These are phyloP conservation scores for Tolypocladium ovalisporum DNA, from an alignment of 2,329 filamentous ascomycete genomes.

Conservation along the genomic window DNA sequence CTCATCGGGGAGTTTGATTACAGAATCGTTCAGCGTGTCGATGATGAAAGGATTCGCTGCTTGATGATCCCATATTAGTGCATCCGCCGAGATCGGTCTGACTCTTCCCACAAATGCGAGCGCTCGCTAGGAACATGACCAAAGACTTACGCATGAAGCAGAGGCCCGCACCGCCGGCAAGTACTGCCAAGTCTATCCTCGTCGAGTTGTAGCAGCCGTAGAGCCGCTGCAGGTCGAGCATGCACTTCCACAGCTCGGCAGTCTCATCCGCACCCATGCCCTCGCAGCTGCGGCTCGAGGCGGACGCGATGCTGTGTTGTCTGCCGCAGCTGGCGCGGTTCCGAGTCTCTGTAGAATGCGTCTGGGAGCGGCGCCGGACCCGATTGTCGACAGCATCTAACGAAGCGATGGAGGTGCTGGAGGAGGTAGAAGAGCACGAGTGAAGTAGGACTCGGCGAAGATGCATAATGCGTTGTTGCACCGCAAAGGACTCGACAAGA, in stretches of 20 bases:
- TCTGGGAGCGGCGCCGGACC: neutral
- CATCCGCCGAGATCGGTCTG: neutral
- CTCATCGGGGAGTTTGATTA: constrained; percentile 24
- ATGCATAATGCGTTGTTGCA: neutral
- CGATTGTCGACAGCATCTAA: neutral
- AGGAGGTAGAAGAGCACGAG: constrained; percentile 1
- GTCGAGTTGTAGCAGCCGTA: constrained; percentile 40
- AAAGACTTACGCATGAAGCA: constrained; percentile 28
- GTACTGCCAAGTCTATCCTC: constrained; percentile 34
- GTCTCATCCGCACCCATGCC: constrained; percentile 26
- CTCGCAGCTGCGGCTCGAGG: constrained; percentile 17
- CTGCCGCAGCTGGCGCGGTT: constrained; percentile 8
- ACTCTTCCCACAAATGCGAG: neutral
- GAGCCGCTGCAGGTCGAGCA: constrained; percentile 34
- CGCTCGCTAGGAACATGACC: neutral
- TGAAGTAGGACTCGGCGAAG: neutral
- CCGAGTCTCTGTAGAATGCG: constrained; percentile 1
- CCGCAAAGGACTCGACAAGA: too few relatives aligned
- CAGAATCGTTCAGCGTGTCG: constrained; percentile 26
- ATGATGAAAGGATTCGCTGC: constrained; percentile 29
- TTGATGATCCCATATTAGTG: neutral
- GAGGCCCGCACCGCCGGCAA: constrained; percentile 26
- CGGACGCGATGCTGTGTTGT: constrained; percentile 4
- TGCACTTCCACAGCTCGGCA: constrained; percentile 33
- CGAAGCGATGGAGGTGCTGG: constrained; percentile 1